Base-by-base conservation (phyloP, 306 rosid species). In the Trifolium fragiferum region DNA sequence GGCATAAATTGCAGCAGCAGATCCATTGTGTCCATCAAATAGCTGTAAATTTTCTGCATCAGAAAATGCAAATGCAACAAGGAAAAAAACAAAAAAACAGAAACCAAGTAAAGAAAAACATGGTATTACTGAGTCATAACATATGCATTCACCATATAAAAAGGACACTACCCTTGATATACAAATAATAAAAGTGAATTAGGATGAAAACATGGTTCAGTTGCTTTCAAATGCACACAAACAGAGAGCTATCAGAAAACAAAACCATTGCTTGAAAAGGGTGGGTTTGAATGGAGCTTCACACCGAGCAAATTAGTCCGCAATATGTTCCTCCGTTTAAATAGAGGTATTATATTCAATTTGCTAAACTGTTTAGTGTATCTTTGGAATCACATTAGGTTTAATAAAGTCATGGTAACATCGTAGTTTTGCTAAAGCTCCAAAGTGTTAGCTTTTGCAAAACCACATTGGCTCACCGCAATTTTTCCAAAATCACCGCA, bases 1-100 rank as follows among this genome's bases (percentile, higher is more conserved):
- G 4, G 99, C 6, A 84, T 90, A 95, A 72, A 92, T 86, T 44
- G 99, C 99, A 43, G 99, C 99, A 55, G 92, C 98, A 81, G 98
- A 72, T 76, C 99, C 99, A 66, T 95, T 95, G 86, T 95, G 99
- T 78, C 99, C 99, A 71, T 95, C 99, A 81, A 95, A 95, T 53
- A 95, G 82, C 98, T 95, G 98, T 77, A 85, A 78, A 71, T 84
- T 78, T 37, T 81, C 59, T 10, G 37, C 43, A 61, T 78, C 72
- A 85, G 85, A 81, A 82, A 76, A 76, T 72, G 72, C 54, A 80
- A 81, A 72, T 62, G 69, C 12, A 51, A 54, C 57, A 43, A 41
- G 65, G 7, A 19, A 74, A 70, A 51, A 43, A 41, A 3, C 38
- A 37, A 8, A 18, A 40, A 13, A 40, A 16, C 33, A 51, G 60